These are phyloP conservation scores for Purshia tridentata DNA, from an alignment of 306 rosid species.

Conservation along the genomic window DNA sequence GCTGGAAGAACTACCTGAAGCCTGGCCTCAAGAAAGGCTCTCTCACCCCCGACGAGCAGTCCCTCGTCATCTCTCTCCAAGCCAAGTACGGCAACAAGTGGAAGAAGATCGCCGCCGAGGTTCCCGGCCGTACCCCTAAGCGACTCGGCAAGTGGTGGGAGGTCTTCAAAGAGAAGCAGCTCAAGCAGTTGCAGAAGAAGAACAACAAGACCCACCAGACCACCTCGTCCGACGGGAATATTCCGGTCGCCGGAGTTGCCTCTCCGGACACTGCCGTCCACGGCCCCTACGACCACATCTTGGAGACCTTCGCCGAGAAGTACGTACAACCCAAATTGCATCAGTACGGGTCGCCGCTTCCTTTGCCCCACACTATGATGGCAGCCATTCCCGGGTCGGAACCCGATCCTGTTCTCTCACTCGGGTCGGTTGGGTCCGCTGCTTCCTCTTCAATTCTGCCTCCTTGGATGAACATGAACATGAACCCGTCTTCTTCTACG, in stretches of 20 bases:
- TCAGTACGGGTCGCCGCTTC: no score
- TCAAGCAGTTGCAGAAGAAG: slow-evolving; percentile 31
- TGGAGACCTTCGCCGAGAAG: slow-evolving; percentile 54
- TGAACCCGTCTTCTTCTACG: not conserved
- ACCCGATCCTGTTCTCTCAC: slow-evolving; percentile 36
- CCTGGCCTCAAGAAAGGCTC: slow-evolving; percentile 56
- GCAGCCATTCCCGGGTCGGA: slow-evolving; percentile 16
- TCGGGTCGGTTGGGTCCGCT: slow-evolving; percentile 30
- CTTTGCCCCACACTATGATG: slow-evolving; percentile 1
- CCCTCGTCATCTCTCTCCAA: slow-evolving; percentile 45
- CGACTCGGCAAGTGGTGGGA: slow-evolving; percentile 65
- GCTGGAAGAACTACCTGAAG: slow-evolving; percentile 51
- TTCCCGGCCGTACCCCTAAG: slow-evolving; percentile 56
- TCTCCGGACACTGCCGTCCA: slow-evolving; percentile 38
- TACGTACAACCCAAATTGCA: slow-evolving; percentile 37
- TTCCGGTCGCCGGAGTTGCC: not conserved
- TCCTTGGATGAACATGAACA: slow-evolving; percentile 35
- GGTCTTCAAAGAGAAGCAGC: slow-evolving; percentile 52
- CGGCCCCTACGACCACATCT: slow-evolving; percentile 50
- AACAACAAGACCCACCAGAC: not conserved
- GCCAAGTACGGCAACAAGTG: slow-evolving; percentile 57
- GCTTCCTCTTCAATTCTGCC: slow-evolving; percentile 28
- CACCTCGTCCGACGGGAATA: slow-evolving; percentile 16
- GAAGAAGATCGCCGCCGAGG: slow-evolving; percentile 61
- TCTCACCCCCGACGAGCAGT: slow-evolving; percentile 45